These are phyloP conservation scores for Sclerotinia sclerotiorum DNA, from an alignment of 2,329 filamentous ascomycete species.

Conservation along the genomic window DNA sequence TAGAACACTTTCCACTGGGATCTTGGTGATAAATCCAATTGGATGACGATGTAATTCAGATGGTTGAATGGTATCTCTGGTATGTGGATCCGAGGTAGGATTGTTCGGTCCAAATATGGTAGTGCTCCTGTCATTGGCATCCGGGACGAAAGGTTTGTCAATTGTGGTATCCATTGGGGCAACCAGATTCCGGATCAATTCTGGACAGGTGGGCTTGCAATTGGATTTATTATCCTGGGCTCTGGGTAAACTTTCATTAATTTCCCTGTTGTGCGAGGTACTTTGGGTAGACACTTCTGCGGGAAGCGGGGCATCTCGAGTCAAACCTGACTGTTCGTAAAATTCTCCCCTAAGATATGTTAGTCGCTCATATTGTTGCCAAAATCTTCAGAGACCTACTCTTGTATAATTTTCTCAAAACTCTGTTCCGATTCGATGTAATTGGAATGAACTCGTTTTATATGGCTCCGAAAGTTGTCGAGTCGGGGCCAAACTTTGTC, in stretches of 20 bases:
- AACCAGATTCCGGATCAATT: slow-evolving; percentile 30
- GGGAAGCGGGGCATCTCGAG: slow-evolving; percentile 21
- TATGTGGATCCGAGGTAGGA: slow-evolving; percentile 24
- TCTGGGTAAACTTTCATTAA: slow-evolving; percentile 8
- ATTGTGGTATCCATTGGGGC: slow-evolving; percentile 23
- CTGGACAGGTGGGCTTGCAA: slow-evolving; percentile 30
- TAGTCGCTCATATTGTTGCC: neutral
- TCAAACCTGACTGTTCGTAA: slow-evolving; percentile 26
- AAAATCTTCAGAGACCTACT: slow-evolving; percentile 42
- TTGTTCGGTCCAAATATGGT: slow-evolving; percentile 22
- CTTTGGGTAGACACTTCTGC: slow-evolving; percentile 16
- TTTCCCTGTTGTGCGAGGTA: slow-evolving; percentile 12
- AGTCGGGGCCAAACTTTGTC: slow-evolving; percentile 74
- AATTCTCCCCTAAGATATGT: slow-evolving; percentile 30
- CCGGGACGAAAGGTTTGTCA: slow-evolving; percentile 20
- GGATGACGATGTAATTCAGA: slow-evolving; percentile 30
- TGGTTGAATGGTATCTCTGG: slow-evolving; percentile 33
- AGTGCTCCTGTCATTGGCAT: slow-evolving; percentile 10
- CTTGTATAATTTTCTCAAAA: slow-evolving; percentile 46
- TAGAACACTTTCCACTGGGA: slow-evolving; percentile 29
- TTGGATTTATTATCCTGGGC: slow-evolving; percentile 18
- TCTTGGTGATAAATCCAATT: slow-evolving; percentile 25
- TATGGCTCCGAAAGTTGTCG: slow-evolving; percentile 85
- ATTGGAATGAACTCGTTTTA: slow-evolving; percentile 63
- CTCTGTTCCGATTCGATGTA: slow-evolving; percentile 41